Conservation (phyloP, 1,284 basidiomycete genomes). For the Papiliotrema terrestris region DNA sequence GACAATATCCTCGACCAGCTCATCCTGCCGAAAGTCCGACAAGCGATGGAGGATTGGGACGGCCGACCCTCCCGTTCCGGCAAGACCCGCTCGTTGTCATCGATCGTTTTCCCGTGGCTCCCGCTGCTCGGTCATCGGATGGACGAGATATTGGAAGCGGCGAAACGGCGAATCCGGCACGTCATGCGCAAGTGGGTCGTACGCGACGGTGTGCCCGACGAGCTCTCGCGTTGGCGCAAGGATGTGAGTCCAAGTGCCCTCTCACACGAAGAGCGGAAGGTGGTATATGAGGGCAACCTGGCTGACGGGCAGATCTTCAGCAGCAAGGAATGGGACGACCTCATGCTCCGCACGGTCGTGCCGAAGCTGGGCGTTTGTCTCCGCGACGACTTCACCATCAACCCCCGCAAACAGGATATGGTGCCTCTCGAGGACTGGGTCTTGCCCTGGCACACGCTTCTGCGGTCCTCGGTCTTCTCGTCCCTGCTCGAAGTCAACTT, state of each 20-base stretch:
- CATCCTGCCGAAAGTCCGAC: slow-evolving; percentile 82
- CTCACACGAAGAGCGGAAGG: no score
- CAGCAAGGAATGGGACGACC: slow-evolving; percentile 78
- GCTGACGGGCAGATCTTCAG: slow-evolving; percentile 61
- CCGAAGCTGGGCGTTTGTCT: slow-evolving; percentile 79
- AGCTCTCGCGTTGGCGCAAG: slow-evolving; percentile 68
- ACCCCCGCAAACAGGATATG: slow-evolving; percentile 85
- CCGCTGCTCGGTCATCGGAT: slow-evolving; percentile 75
- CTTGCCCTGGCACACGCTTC: slow-evolving; percentile 68
- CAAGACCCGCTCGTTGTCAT: slow-evolving; percentile 59
- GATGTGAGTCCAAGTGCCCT: slow-evolving; percentile 57
- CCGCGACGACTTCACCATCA: slow-evolving; percentile 77
- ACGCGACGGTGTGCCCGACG: slow-evolving; percentile 69
- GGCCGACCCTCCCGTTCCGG: slow-evolving; percentile 47
- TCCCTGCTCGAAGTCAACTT: slow-evolving; percentile 84
- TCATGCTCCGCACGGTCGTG: slow-evolving; percentile 84
- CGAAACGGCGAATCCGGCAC: slow-evolving; percentile 75
- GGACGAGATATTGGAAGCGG: slow-evolving; percentile 76
- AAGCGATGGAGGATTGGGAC: slow-evolving; percentile 80
- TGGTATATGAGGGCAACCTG: background rate
- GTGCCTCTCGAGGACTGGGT: slow-evolving; percentile 67
- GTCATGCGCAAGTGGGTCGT: slow-evolving; percentile 73
- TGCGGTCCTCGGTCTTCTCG: slow-evolving; percentile 71
- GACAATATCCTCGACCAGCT: slow-evolving; percentile 97
- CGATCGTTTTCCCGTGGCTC: slow-evolving; percentile 93